A percentile compares a stretch with the other conserved stretches of the same genome.
Evolutionary conservation across 345 rosid species (phyloP).

Genomic region (Kernera saxatilis): DNA sequence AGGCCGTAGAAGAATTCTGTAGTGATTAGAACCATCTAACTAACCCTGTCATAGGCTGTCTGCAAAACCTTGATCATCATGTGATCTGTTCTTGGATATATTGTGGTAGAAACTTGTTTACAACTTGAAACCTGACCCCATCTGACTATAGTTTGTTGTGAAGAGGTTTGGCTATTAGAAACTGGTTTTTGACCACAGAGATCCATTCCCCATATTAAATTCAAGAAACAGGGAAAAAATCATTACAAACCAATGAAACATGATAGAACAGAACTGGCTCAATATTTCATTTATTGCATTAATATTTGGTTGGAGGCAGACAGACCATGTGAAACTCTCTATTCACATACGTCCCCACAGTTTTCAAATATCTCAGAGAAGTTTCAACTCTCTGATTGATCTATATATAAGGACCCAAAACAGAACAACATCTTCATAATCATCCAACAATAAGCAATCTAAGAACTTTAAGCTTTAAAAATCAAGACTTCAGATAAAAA

Average conservation of each 20-base stretch:
- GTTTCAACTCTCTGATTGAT: neutral
- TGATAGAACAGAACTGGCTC: neutral
- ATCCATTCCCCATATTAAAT: neutral
- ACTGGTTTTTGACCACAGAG: neutral
- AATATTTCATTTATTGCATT: neutral
- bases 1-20: neutral
- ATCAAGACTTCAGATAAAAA: neutral
- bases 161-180: neutral
- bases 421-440: slow-evolving; percentile 3
- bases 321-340: slow-evolving; percentile 14
- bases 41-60: neutral
- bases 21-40: neutral
- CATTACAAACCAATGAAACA: slow-evolving; percentile 1
- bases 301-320: neutral
- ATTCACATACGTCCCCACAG: neutral
- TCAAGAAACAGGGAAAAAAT: neutral
- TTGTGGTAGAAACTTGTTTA: neutral
- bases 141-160: neutral
- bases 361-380: neutral
- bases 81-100: neutral
- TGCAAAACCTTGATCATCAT: neutral
- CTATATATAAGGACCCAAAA: slow-evolving; percentile 1
- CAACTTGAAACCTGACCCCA: slow-evolving; percentile 1
- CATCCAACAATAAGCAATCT: neutral
- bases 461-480: neutral